A percentile compares a stretch with the other conserved stretches of the same genome.
phyloP scores from a whole-genome alignment of 129 eudicot genomes.

The Sambucus nigra region DNA sequence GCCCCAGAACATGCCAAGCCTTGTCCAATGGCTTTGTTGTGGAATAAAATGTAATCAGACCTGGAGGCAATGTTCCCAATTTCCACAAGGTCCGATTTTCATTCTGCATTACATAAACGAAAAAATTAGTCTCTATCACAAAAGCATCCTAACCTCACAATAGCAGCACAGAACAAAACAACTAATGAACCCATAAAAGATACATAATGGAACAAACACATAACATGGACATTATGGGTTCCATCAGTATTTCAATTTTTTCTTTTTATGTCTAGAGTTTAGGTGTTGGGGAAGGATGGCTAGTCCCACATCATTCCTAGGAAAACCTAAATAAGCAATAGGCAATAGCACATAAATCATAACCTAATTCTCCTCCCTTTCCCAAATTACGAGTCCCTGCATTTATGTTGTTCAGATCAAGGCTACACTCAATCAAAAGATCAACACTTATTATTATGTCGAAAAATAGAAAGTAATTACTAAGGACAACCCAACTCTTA shows the following conservation, averaged over 20 bases:
- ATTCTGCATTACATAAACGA: conserved; percentile 34
- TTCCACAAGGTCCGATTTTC: conserved; percentile 87
- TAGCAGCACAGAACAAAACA: not conserved
- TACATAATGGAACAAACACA: not conserved
- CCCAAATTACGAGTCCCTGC: no score
- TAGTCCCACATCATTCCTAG: not conserved
- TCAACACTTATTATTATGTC: no score
- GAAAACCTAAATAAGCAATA: no score
- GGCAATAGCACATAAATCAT: no score
- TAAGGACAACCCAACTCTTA: no score
- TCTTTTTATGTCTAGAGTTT: not conserved
- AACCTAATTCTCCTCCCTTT: no score
- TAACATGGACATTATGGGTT: not conserved
- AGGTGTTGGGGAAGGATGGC: not conserved
- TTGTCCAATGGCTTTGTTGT: conserved; percentile 88
- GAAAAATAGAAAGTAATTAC: no score
- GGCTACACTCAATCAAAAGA: no score
- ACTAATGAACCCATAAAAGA: not conserved
- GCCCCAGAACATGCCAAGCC: conserved; percentile 92
- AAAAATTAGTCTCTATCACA: conserved; percentile 3
- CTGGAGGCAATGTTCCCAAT: conserved; percentile 83
- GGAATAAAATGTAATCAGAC: conserved; percentile 77
- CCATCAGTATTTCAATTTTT: not conserved
- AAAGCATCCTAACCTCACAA: not conserved
- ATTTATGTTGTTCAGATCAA: no score